These are phyloP conservation scores for Yarrowia osloensis DNA, from an alignment of 805 yeast species.

Conservation along the genomic window DNA sequence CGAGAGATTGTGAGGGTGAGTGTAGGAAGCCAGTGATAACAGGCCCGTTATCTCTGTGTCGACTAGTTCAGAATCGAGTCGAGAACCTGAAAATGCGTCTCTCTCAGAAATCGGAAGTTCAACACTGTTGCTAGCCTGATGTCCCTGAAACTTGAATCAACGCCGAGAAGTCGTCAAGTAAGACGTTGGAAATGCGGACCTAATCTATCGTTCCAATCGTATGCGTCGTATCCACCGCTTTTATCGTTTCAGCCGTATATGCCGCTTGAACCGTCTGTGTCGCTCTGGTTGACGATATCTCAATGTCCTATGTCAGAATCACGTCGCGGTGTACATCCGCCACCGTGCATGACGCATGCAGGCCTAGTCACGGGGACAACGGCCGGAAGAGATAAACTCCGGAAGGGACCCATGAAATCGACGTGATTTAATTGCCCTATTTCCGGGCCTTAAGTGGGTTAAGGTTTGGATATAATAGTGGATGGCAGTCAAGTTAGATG, in stretches of 20 bases:
- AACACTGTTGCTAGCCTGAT: no score
- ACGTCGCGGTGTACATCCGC: not conserved
- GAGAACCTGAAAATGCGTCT: no score
- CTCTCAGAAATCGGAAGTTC: no score
- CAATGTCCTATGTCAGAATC: not conserved
- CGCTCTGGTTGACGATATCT: not conserved
- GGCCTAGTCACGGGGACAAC: not conserved
- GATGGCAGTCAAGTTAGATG: no score
- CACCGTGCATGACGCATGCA: not conserved
- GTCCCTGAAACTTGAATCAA: no score
- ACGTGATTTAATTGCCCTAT: not conserved
- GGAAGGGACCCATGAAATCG: conserved; percentile 16
- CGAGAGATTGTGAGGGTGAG: no score
- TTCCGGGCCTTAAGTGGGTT: not conserved
- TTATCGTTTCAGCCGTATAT: not conserved
- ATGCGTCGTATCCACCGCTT: not conserved
- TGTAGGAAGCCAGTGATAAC: no score
- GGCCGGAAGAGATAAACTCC: conserved; percentile 20
- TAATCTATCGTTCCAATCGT: not conserved
- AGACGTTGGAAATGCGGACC: no score
- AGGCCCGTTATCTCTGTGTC: no score
- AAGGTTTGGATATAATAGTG: not conserved
- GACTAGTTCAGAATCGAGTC: no score
- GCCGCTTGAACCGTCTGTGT: not conserved
- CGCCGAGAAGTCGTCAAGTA: no score